These are phyloP conservation scores for Pythium aquatile DNA, from an alignment of 352 stramenopile species.

Conservation along the genomic window DNA sequence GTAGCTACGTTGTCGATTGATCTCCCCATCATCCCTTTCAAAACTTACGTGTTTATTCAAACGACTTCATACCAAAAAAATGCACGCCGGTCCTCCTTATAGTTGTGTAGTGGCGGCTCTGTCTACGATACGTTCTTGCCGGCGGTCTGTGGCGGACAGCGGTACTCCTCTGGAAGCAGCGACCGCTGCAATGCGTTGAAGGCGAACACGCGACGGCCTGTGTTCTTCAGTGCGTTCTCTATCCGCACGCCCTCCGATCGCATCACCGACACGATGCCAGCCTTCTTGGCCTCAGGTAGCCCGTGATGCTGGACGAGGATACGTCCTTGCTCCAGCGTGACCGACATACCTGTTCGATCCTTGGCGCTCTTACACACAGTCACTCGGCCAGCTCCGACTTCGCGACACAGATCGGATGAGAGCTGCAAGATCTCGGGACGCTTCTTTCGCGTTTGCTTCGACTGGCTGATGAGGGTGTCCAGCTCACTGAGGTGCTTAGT, in stretches of 20 bases:
- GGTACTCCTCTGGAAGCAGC: conserved; percentile 79
- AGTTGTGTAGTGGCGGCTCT: not conserved
- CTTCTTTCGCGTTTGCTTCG: conserved; percentile 76
- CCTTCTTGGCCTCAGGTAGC: conserved; percentile 69
- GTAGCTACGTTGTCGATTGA: not conserved
- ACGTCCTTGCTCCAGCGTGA: conserved; percentile 93
- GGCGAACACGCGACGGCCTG: conserved; percentile 73
- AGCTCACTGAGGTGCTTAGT: conserved; percentile 51
- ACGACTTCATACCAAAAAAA: not conserved
- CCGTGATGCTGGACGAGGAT: conserved; percentile 82
- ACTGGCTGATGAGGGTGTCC: conserved; percentile 69
- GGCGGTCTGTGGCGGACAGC: conserved; percentile 74
- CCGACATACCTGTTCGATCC: conserved; percentile 97
- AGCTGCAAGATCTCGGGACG: conserved; percentile 84
- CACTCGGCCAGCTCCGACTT: conserved; percentile 86
- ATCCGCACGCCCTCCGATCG: conserved; percentile 81
- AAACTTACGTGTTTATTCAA: conserved; percentile 16
- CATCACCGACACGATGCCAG: conserved; percentile 80
- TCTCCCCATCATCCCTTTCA: conserved; percentile 4
- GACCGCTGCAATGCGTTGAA: conserved; percentile 86
- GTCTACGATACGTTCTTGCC: conserved; percentile 77
- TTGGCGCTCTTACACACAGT: conserved; percentile 98
- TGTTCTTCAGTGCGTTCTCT: conserved; percentile 87
- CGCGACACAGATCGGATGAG: conserved; percentile 75
- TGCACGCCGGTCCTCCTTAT: not conserved